Percentiles rank a stretch among this genome's conserved stretches.
Conservation (phyloP, 1,284 basidiomycete species). For the Entoloma clypeatum region DNA sequence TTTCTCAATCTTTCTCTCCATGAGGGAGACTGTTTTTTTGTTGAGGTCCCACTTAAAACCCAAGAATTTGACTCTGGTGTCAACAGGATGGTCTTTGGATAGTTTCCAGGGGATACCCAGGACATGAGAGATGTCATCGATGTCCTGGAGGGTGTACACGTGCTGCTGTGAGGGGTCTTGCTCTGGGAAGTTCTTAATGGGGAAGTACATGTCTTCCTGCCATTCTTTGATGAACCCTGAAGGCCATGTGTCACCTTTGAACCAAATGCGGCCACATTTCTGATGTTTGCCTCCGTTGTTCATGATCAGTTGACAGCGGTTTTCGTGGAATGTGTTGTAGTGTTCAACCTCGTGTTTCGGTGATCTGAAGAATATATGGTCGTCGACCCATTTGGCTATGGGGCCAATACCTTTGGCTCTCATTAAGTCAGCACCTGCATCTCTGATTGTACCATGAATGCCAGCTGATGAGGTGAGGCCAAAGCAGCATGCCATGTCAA, state of each 20-base stretch:
- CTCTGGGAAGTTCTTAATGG: constrained; percentile 17
- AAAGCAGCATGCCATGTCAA: constrained; percentile 31
- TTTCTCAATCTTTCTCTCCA: no score
- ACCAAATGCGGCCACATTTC: no score
- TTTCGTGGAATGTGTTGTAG: constrained; percentile 24
- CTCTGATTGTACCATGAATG: constrained; percentile 29
- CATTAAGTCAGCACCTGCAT: no score
- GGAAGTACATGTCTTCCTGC: no score
- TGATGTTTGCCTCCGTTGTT: no score
- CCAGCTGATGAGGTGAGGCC: constrained; percentile 29
- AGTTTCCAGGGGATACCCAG: constrained; percentile 32
- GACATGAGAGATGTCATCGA: no score
- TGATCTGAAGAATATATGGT: no score
- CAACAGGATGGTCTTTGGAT: constrained; percentile 28
- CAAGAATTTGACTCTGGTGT: constrained; percentile 20
- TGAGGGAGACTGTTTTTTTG: no score
- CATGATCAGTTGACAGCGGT: constrained; percentile 2
- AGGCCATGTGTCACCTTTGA: no score
- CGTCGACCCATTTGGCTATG: constrained; percentile 33
- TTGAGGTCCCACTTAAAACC: constrained; percentile 32
- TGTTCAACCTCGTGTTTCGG: constrained; percentile 5
- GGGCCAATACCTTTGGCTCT: constrained; percentile 27
- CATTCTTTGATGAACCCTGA: no score
- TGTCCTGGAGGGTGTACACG: no score
- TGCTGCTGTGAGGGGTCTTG: no score